A percentile compares a stretch with the other conserved stretches of the same genome.
Evolutionary conservation across 164 flowering plant genomes (phyloP).

Genomic region (Aristolochia fimbriata): DNA sequence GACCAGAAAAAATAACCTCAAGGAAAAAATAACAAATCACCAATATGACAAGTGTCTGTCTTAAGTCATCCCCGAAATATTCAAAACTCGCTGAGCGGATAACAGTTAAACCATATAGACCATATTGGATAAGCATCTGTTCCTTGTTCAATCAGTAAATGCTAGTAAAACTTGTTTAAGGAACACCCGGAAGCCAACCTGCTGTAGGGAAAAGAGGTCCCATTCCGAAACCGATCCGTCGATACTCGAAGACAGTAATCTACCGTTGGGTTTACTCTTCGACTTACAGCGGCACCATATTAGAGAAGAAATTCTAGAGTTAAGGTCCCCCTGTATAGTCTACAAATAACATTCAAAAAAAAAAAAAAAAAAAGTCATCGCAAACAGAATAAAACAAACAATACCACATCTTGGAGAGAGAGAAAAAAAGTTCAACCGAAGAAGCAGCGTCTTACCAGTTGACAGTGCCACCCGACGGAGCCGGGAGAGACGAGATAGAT

Average conservation of each 20-base stretch:
- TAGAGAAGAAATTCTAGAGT: constrained; percentile 58
- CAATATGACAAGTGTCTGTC: not conserved
- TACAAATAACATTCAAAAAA: constrained; percentile 17
- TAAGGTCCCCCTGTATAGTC: constrained; percentile 69
- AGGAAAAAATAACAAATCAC: too few relatives aligned
- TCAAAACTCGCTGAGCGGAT: not conserved
- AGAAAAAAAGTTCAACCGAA: not conserved
- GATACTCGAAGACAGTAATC: constrained; percentile 59
- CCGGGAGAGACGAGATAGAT: constrained; percentile 97
- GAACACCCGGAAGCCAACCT: constrained; percentile 22
- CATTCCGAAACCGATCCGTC: constrained; percentile 78
- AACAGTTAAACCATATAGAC: too few relatives aligned
- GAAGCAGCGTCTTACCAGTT: constrained; percentile 40
- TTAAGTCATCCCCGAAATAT: constrained; percentile 6
- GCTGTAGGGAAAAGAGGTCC: constrained; percentile 67
- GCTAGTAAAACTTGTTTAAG: too few relatives aligned
- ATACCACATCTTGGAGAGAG: not conserved
- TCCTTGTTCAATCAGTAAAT: too few relatives aligned
- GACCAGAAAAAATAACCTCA: too few relatives aligned
- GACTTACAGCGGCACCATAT: constrained; percentile 45
- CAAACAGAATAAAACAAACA: not conserved
- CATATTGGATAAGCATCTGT: too few relatives aligned
- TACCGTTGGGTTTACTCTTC: constrained; percentile 26
- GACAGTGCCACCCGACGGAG: constrained; percentile 93
- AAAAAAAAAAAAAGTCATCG: not conserved